Evolutionary conservation across 2,329 filamentous ascomycete genomes (phyloP).

Genomic region (Fonsecaea monophora): DNA sequence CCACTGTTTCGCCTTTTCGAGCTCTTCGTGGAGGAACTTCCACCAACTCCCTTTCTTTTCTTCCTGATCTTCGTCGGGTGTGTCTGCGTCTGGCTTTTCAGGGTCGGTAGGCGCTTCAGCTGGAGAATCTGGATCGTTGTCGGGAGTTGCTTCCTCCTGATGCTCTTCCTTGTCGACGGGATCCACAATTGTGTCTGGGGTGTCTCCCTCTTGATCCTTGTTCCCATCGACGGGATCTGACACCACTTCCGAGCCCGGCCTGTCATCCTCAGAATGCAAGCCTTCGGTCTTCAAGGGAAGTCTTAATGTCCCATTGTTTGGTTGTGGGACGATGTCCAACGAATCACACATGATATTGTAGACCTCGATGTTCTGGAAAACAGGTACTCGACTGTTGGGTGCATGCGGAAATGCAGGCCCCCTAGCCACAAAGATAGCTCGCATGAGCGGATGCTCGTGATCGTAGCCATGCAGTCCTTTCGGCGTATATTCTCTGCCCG

Average conservation of each 20-base stretch:
- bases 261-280: constrained; percentile 51
- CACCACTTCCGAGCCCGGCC: constrained; percentile 38
- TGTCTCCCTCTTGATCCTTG: constrained; percentile 13
- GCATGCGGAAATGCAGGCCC: constrained; percentile 90
- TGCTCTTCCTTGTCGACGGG: constrained; percentile 8
- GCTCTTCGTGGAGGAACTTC: constrained; percentile 37
- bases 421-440: constrained; percentile 90
- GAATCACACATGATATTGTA: constrained; percentile 96
- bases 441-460: constrained; percentile 91
- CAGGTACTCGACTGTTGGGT: constrained; percentile 77
- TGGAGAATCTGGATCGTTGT: not conserved
- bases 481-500: constrained; percentile 75
- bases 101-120: not conserved
- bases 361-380: constrained; percentile 92
- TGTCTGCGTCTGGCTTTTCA: not conserved
- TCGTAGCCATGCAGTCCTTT: constrained; percentile 93
- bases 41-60: constrained; percentile 36
- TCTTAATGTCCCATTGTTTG: constrained; percentile 85
- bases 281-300: constrained; percentile 55
- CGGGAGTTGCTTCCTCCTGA: constrained; percentile 1
- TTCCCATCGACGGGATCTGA: constrained; percentile 30
- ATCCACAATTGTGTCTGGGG: not conserved
- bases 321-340: constrained; percentile 71
- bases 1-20: constrained; percentile 41
- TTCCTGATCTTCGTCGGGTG: constrained; percentile 10